Percentiles rank a stretch among this genome's conserved stretches.
Evolutionary conservation across 1,284 basidiomycete species (phyloP).

Genomic region (Rhodotorula sp.): DNA sequence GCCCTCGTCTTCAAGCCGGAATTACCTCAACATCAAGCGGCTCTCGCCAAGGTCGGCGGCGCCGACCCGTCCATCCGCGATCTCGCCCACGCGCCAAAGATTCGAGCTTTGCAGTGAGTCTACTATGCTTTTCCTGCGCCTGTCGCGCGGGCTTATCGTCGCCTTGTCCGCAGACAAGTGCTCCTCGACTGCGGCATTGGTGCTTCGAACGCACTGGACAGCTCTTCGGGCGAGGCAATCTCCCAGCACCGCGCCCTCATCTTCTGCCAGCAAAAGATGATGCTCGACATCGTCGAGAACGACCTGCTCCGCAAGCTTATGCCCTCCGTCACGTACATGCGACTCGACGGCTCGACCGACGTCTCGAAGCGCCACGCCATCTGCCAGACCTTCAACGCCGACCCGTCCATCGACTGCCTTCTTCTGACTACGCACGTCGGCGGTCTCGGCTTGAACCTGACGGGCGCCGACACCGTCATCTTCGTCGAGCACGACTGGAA

Average conservation of each 20-base stretch:
- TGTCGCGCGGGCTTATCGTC: neutral
- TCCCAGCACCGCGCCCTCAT: slow-evolving; percentile 92
- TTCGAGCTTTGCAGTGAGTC: slow-evolving; percentile 79
- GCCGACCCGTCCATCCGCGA: slow-evolving; percentile 59
- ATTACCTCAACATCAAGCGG: slow-evolving; percentile 60
- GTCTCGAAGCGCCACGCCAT: slow-evolving; percentile 87
- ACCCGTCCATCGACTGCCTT: slow-evolving; percentile 95
- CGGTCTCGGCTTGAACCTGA: slow-evolving; percentile 91
- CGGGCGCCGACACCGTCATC: slow-evolving; percentile 97
- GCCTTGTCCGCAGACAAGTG: slow-evolving; percentile 66
- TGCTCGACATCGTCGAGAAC: slow-evolving; percentile 96
- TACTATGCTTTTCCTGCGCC: slow-evolving; percentile 5
- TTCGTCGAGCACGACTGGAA: slow-evolving; percentile 99
- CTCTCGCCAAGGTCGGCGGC: slow-evolving; percentile 57
- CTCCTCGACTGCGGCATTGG: slow-evolving; percentile 94
- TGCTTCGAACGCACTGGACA: slow-evolving; percentile 54
- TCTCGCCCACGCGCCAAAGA: slow-evolving; percentile 88
- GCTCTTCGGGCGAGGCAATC: slow-evolving; percentile 46
- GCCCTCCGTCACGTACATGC: slow-evolving; percentile 97
- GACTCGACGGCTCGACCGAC: slow-evolving; percentile 88
- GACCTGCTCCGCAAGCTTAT: slow-evolving; percentile 88
- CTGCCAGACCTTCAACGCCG: slow-evolving; percentile 96
- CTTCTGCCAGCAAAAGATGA: slow-evolving; percentile 99
- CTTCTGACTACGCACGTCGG: slow-evolving; percentile 96
- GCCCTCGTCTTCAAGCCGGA: slow-evolving; percentile 75